Evolutionary conservation across 768 basidiomycete genomes (phyloP).

Genomic region (Mycena polygramma): DNA sequence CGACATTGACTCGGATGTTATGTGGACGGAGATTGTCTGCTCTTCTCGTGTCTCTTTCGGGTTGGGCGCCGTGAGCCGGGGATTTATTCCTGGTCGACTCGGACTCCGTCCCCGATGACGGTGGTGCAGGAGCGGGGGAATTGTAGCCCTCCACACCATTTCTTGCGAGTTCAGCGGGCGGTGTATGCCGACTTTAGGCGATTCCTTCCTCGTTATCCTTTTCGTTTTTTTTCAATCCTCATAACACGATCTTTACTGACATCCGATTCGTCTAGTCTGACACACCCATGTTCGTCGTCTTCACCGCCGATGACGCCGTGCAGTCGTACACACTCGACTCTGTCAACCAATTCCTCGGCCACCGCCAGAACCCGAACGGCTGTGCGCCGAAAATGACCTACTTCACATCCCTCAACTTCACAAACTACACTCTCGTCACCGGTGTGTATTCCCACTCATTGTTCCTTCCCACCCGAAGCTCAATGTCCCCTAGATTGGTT

Average conservation of each 20-base stretch:
- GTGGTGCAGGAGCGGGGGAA: no score
- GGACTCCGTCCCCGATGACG: no score
- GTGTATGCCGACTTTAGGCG: no score
- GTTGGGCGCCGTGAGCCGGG: no score
- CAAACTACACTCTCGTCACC: conserved; percentile 82
- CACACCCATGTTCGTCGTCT: conserved; percentile 61
- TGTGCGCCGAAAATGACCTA: conserved; percentile 83
- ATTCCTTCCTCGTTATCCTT: no score
- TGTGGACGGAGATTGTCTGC: no score
- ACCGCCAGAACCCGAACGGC: conserved; percentile 83
- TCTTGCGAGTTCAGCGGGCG: no score
- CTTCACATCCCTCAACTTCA: conserved; percentile 78
- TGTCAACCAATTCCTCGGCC: conserved; percentile 80
- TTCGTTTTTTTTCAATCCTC: no score
- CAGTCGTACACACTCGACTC: conserved; percentile 83
- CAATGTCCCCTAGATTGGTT: conserved; percentile 74
- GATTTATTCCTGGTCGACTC: no score
- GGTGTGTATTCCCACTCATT: conserved; percentile 46
- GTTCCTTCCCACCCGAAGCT: not conserved
- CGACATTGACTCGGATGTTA: no score
- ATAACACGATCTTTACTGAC: not conserved
- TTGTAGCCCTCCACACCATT: no score
- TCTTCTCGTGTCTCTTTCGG: no score
- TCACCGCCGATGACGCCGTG: conserved; percentile 70
- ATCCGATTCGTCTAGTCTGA: conserved; percentile 45